Base-by-base conservation (phyloP, 371 early-diverging fungal species). In the Mucor velutinosus region DNA sequence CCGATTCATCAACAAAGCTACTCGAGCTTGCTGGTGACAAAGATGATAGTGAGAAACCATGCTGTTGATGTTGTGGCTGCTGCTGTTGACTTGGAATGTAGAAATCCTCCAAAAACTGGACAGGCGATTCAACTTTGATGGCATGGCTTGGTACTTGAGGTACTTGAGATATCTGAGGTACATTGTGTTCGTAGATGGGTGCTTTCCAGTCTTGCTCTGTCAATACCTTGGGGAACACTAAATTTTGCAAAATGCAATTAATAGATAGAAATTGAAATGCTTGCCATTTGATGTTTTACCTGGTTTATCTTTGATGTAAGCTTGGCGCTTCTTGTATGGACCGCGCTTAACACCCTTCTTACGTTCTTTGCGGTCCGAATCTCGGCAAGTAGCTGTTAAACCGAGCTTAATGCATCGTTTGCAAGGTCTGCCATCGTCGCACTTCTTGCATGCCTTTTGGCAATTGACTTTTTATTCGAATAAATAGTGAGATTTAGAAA, bases 401-500 rank as follows among this genome's bases (percentile, higher is more conserved):
- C 87, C 90, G 62, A 91, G 89, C 65, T 89, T 90, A 70, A 93
- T 75, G 69, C 97, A 96, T 27, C 97, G 90, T 62, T 82, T 77
- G 71, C 97, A 96, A 1, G 97, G 97, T 68, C 97, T 79, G 10
- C 85, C 87, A 56, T 94, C 90, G 69, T 95, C 95, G 71, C 97
- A 96, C 75, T 94, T 95, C 76, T 96, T 96, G 78, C 97, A 96
- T 0, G 96, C 94, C 66, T 91, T 90, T 79, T 95, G 93, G 68
- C 97, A 96, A 67, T 95, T 94, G 66, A 91, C 92, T 86, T 37
- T 37, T 37, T 37, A 12, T 37, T 37, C 14, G 7, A 35, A 74
- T 30, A 35, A 35, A 74, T 30, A 21, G 15, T 14, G 37, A 37
- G 14, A 37, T 37, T 37, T 37, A 37, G 37, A 37, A 37, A 37